These are phyloP conservation scores for Spizellomyces sp. DNA, from an alignment of 192 early-diverging fungal species.

Conservation along the genomic window DNA sequence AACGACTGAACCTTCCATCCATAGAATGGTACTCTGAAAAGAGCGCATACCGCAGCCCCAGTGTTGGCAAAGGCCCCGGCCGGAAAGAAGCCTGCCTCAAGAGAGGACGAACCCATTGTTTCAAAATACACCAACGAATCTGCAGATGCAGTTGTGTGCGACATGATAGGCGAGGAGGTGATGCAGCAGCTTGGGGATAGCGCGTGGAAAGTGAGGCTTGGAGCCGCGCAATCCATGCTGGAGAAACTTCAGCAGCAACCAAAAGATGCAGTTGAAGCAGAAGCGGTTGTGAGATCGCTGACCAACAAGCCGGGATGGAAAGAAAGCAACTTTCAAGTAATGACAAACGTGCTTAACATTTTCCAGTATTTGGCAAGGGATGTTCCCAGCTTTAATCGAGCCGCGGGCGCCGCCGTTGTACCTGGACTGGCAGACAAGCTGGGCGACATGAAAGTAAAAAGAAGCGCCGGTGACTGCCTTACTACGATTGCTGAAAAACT, in stretches of 20 bases:
- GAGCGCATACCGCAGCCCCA: conserved; percentile 5
- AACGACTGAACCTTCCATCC: neutral
- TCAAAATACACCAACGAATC: conserved; percentile 73
- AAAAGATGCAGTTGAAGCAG: conserved; percentile 65
- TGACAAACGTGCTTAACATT: conserved; percentile 70
- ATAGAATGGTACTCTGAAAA: conserved; percentile 11
- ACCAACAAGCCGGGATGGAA: conserved; percentile 92
- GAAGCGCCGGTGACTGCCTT: conserved; percentile 78
- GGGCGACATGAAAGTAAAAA: conserved; percentile 94
- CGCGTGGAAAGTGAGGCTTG: conserved; percentile 89
- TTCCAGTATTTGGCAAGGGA: conserved; percentile 71
- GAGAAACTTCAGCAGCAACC: conserved; percentile 61
- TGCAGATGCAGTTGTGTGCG: conserved; percentile 62
- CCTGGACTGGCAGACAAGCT: conserved; percentile 84
- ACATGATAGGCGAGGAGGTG: conserved; percentile 60
- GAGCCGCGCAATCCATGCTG: conserved; percentile 71
- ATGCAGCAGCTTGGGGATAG: conserved; percentile 66
- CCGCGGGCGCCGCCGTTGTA: conserved; percentile 73
- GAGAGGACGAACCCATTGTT: conserved; percentile 52
- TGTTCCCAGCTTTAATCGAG: conserved; percentile 65
- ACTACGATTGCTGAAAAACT: conserved; percentile 73
- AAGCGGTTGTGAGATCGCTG: conserved; percentile 80
- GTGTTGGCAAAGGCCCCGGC: conserved; percentile 3
- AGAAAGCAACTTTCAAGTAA: conserved; percentile 97
- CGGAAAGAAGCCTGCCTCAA: conserved; percentile 39